Conservation (phyloP, 257 asterid genomes). For the Solanum sitiens region DNA sequence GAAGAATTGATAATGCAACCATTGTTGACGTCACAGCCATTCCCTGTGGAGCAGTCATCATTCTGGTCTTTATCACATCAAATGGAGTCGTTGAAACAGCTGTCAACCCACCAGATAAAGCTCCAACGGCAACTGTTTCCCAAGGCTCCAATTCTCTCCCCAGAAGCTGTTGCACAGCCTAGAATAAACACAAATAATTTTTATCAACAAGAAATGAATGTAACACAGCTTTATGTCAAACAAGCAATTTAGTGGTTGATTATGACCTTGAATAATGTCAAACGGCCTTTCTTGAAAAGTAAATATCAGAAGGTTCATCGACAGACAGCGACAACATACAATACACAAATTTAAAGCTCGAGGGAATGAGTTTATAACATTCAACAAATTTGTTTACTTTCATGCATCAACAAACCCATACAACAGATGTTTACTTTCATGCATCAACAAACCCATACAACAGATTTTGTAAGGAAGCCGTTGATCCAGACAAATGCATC, state of each 20-base stretch:
- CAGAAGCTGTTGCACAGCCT: constrained; percentile 53
- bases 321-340: not conserved
- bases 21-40: constrained; percentile 30
- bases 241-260: not conserved
- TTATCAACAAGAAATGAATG: not conserved
- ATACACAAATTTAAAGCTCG: not conserved
- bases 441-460: not conserved
- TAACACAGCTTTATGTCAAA: not conserved
- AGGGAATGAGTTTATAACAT: not conserved
- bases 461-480: not conserved
- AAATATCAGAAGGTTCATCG: not conserved
- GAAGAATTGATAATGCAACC: constrained; percentile 46
- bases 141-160: constrained; percentile 68
- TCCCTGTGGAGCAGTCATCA: constrained; percentile 66
- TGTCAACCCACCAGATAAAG: constrained; percentile 72
- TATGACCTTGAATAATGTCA: not conserved
- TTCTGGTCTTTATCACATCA: constrained; percentile 81
- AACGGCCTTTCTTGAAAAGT: not conserved
- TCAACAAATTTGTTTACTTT: not conserved
- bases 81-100: constrained; percentile 80
- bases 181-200: not conserved
- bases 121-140: constrained; percentile 87
- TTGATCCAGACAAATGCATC: not conserved
- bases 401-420: not conserved
- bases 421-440: not conserved